Percentiles rank a stretch among this genome's conserved stretches.
Evolutionary conservation across 129 eudicot genomes (phyloP).

Genomic region (Ambrosia trifida): DNA sequence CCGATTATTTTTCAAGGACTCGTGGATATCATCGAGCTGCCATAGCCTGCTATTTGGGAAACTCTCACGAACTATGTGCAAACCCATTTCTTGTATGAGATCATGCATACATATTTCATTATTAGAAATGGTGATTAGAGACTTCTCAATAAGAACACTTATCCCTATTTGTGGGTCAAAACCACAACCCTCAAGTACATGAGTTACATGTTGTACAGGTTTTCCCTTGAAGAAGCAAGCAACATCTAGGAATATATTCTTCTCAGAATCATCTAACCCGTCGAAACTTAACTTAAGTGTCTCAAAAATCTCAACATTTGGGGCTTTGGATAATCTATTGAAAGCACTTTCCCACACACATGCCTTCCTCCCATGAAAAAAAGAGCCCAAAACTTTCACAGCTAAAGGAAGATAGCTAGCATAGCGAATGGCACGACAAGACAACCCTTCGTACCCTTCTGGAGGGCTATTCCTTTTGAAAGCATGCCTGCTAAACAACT

Average conservation of each 20-base stretch:
- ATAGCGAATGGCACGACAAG: background rate
- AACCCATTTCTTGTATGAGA: background rate
- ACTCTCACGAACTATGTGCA: background rate
- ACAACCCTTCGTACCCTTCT: no score
- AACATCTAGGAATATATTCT: no score
- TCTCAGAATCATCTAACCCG: background rate
- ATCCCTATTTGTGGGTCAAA: no score
- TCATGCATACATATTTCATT: background rate
- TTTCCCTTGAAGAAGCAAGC: no score
- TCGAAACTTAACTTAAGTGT: no score
- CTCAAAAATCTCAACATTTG: background rate
- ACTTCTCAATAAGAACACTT: background rate
- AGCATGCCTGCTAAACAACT: no score
- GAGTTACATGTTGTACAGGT: no score
- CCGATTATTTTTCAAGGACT: background rate
- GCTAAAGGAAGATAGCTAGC: slow-evolving; percentile 3
- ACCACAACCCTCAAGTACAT: no score
- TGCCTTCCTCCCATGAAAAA: background rate
- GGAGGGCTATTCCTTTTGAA: no score
- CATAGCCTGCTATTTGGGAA: background rate
- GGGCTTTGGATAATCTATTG: no score
- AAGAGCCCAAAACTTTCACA: slow-evolving; percentile 4
- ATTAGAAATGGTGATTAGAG: background rate
- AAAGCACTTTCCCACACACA: no score
- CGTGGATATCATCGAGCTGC: no score